A percentile compares a stretch with the other conserved stretches of the same genome.
Conservation (phyloP, 106 monocot species). For the Dioscorea dumetorum region DNA sequence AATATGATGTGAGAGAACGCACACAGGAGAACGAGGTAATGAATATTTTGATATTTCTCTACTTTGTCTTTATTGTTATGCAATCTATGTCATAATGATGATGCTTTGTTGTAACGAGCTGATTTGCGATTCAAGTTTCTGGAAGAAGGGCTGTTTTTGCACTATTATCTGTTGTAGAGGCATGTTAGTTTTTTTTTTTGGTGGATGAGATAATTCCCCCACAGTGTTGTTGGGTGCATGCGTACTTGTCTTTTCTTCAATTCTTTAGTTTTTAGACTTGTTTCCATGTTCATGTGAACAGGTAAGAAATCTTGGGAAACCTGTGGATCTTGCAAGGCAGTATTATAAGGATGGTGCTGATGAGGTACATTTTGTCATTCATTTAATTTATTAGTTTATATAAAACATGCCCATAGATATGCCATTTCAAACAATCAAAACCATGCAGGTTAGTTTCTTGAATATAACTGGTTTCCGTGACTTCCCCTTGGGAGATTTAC, state of each 20-base stretch:
- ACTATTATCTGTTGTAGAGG: too few relatives aligned
- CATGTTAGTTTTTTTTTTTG: too few relatives aligned
- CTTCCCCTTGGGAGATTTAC: slow-evolving; percentile 88
- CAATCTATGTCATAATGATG: too few relatives aligned
- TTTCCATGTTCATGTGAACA: slow-evolving; percentile 12
- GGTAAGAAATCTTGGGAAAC: slow-evolving; percentile 98
- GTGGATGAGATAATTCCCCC: too few relatives aligned
- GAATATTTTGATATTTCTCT: too few relatives aligned
- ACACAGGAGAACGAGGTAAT: slow-evolving; percentile 71
- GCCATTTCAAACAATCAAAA: not conserved
- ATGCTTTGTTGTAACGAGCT: too few relatives aligned
- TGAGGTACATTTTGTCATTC: slow-evolving; percentile 37
- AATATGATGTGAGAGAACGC: slow-evolving; percentile 90
- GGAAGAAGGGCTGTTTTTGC: too few relatives aligned
- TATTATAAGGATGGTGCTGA: slow-evolving; percentile 99
- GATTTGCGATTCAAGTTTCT: too few relatives aligned
- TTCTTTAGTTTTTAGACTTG: not conserved
- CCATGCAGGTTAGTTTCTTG: slow-evolving; percentile 81
- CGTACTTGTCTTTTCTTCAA: too few relatives aligned
- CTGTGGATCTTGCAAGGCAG: slow-evolving; percentile 89
- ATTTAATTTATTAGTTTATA: not conserved
- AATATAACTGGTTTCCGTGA: slow-evolving; percentile 99
- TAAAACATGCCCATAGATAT: not conserved
- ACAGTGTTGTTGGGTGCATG: too few relatives aligned
- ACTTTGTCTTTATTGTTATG: too few relatives aligned